Evolutionary conservation across 768 basidiomycete species (phyloP), one percentile per base, ranked within the genome.

Genomic region (Rhodotorula sphaerocarpa): DNA sequence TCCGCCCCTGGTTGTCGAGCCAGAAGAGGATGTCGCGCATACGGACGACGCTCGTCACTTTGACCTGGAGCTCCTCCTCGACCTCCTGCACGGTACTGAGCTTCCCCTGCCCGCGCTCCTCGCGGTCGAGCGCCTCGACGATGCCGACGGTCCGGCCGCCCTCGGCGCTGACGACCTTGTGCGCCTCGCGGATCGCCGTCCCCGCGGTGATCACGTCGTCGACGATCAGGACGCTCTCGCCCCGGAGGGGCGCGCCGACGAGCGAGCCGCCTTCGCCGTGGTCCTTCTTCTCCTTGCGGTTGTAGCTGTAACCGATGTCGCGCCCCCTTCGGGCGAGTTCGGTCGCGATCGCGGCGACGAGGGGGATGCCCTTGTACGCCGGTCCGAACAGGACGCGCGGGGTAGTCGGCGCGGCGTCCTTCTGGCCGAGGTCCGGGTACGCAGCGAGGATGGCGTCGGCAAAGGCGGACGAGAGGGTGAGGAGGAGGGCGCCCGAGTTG

Each of bases 181-280:
- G 86, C 5, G 91, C 86, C 39, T 83, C 82, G 14, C 91, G 82
- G 34, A 91, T 84, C 7, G 93, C 93, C 28, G 86, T 93, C 20
- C 88, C 88, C 16, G 86, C 65, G 3, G 95, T 97, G 80, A 96
- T 89, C 55, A 99, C 95, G 70, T 99, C 93, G 79, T 99, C 93
- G 39, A 97, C 79, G 48, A 97, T 82, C 54, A 97, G 82, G 4
- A 97, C 88, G 53, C 80, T 79, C 74, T 87, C 85, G 28, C 86
- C 89, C 56, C 81, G 78, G n/a, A 95, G 80, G 5, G 86, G 77
- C 5, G 86, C 84, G 27, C 93, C 95, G 64, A 99, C 90, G 73
- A 93, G 82, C 53, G 80, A 79, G 0, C 93, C 93, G 7, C 95
- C 93, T 75, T 99, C 93, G 7, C 93, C 93, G 71, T 99, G 93